Percentiles rank a stretch among this genome's conserved stretches.
phyloP scores from a whole-genome alignment of 2,329 filamentous ascomycete species.

The Hymenoscyphus linearis region DNA sequence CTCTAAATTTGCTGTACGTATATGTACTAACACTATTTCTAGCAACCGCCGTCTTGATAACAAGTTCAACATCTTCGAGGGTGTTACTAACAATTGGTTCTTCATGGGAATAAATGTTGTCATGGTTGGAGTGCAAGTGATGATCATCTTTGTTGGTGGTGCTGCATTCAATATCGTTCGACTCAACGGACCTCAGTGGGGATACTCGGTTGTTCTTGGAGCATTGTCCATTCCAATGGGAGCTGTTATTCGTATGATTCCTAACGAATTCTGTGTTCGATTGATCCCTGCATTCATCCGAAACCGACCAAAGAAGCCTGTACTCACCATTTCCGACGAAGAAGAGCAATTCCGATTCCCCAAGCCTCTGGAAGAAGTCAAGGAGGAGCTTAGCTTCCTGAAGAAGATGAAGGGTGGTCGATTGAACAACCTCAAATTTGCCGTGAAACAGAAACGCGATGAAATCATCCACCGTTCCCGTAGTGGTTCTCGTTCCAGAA shows the following conservation, averaged over 20 bases:
- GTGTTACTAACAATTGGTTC: constrained; percentile 77
- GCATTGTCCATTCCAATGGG: constrained; percentile 82
- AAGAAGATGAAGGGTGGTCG: constrained; percentile 77
- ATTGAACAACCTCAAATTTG: constrained; percentile 75
- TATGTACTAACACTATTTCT: constrained; percentile 21
- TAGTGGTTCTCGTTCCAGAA: constrained; percentile 58
- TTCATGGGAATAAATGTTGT: constrained; percentile 80
- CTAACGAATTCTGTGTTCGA: constrained; percentile 49
- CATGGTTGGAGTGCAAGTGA: constrained; percentile 83
- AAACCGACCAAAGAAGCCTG: constrained; percentile 27
- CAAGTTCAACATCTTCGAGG: constrained; percentile 91
- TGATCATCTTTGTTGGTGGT: constrained; percentile 86
- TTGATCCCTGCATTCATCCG: constrained; percentile 30
- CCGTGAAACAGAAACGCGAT: constrained; percentile 69
- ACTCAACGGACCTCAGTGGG: constrained; percentile 77
- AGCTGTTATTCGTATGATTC: constrained; percentile 73
- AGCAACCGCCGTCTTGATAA: constrained; percentile 91
- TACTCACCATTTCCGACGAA: constrained; percentile 58
- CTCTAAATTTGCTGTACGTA: constrained; percentile 9
- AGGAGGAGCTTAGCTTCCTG: constrained; percentile 75
- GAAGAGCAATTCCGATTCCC: constrained; percentile 64
- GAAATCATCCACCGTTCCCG: constrained; percentile 57
- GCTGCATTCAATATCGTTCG: constrained; percentile 61
- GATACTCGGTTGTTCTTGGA: constrained; percentile 76
- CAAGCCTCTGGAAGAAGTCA: constrained; percentile 66